Evolutionary conservation across 768 basidiomycete genomes (phyloP).

Genomic region (Saitozyma podzolica): DNA sequence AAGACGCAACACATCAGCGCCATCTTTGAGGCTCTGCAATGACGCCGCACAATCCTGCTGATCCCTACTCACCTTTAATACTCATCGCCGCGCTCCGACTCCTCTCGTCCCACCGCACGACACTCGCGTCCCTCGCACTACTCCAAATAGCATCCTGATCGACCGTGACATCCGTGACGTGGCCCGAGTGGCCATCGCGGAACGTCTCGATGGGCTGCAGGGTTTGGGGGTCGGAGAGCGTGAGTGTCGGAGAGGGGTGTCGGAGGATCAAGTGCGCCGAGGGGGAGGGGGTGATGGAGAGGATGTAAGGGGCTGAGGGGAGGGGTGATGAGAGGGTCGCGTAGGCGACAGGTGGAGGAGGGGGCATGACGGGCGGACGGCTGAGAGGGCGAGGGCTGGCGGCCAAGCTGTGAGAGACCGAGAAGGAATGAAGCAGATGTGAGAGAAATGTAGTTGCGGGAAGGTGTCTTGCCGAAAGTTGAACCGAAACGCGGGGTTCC

Average conservation of each 20-base stretch:
- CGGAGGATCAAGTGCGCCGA: constrained; percentile 43
- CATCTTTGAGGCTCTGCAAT: neutral
- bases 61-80: constrained; percentile 43
- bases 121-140: constrained; percentile 40
- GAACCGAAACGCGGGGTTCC: too few species aligned
- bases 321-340: constrained; percentile 32
- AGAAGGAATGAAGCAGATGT: too few species aligned
- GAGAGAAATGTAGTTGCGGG: too few species aligned
- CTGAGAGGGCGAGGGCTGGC: too few species aligned
- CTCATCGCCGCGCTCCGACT: constrained; percentile 30
- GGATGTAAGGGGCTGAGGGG: constrained; percentile 41
- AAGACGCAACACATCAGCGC: neutral
- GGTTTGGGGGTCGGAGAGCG: constrained; percentile 46
- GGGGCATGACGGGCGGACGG: constrained; percentile 4
- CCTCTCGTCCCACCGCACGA: constrained; percentile 52
- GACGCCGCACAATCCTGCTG: neutral
- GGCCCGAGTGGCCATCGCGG: constrained; percentile 38
- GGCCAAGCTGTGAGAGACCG: too few species aligned
- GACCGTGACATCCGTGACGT: constrained; percentile 30
- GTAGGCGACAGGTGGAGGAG: constrained; percentile 18
- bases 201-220: constrained; percentile 42
- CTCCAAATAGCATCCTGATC: constrained; percentile 40
- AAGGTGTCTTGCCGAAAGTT: too few species aligned
- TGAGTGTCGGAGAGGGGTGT: constrained; percentile 43
- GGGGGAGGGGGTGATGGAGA: constrained; percentile 42